These are phyloP conservation scores for Vigna reflexopilosa DNA, from an alignment of 306 rosid species.

Conservation along the genomic window DNA sequence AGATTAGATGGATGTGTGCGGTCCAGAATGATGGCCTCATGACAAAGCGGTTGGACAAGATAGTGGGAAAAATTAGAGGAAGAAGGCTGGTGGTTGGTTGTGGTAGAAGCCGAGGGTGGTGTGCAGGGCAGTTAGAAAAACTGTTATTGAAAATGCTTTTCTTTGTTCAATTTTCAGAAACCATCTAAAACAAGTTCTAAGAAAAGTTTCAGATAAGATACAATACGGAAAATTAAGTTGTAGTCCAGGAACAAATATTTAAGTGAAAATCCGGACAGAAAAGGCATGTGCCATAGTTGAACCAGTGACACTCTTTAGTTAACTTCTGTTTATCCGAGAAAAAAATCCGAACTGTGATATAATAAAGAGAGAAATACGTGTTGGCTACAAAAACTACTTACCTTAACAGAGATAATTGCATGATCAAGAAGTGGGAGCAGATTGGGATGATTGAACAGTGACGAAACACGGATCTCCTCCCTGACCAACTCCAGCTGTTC, in stretches of 20 bases:
- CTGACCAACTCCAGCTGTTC: conserved; percentile 95
- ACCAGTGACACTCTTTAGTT: not conserved
- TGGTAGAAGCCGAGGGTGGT: too few species aligned
- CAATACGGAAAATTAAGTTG: not conserved
- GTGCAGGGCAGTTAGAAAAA: not conserved
- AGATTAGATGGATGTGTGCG: not conserved
- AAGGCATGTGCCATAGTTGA: not conserved
- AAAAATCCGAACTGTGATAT: not conserved
- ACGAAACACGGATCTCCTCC: conserved; percentile 96
- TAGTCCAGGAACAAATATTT: not conserved
- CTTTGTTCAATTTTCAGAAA: too few species aligned
- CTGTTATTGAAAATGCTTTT: not conserved
- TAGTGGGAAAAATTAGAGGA: not conserved
- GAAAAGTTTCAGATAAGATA: not conserved
- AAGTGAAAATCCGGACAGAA: not conserved
- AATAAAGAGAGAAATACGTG: not conserved
- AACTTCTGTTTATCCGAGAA: not conserved
- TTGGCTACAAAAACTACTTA: conserved; percentile 42
- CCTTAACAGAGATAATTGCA: conserved; percentile 94
- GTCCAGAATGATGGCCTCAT: not conserved
- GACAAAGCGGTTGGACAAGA: not conserved
- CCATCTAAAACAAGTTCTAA: not conserved
- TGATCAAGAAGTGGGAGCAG: conserved; percentile 98
- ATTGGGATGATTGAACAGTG: conserved; percentile 90
- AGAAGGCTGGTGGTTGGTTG: not conserved